These are phyloP conservation scores for Trametopsis cervina DNA, from an alignment of 768 basidiomycete genomes.

Conservation along the genomic window DNA sequence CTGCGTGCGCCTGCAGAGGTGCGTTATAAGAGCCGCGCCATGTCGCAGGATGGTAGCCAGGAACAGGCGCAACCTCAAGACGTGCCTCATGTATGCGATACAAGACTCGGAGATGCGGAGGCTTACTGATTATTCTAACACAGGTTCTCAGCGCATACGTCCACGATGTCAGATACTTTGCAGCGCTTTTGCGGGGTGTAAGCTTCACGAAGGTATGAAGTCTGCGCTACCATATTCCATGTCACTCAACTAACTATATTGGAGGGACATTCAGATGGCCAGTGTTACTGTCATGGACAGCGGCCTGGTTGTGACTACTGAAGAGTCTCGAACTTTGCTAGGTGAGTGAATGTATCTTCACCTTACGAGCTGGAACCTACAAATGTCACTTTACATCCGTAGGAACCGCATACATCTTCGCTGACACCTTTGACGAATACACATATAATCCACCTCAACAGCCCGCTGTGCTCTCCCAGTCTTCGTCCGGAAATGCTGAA, in stretches of 20 bases:
- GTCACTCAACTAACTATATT: background rate
- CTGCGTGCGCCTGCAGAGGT: no score
- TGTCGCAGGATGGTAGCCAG: no score
- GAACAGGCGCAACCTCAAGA: no score
- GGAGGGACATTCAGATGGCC: slow-evolving; percentile 46
- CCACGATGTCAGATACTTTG: slow-evolving; percentile 78
- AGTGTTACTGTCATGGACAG: slow-evolving; percentile 61
- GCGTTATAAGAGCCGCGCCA: no score
- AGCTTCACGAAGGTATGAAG: slow-evolving; percentile 68
- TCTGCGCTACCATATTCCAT: background rate
- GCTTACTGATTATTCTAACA: no score
- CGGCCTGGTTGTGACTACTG: slow-evolving; percentile 74
- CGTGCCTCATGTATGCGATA: no score
- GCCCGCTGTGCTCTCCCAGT: slow-evolving; percentile 16
- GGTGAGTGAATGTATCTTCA: slow-evolving; percentile 40
- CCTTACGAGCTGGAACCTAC: background rate
- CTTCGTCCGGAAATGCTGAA: slow-evolving; percentile 18
- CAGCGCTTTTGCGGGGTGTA: slow-evolving; percentile 73
- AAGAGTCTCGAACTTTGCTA: slow-evolving; percentile 76
- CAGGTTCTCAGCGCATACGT: slow-evolving; percentile 66
- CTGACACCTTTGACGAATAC: slow-evolving; percentile 77
- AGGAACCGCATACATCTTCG: slow-evolving; percentile 83
- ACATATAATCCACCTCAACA: slow-evolving; percentile 38
- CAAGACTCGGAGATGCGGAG: no score
- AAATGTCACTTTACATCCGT: background rate